Base-by-base conservation (phyloP, 2,329 filamentous ascomycete genomes). In the Leptographium flavum region DNA sequence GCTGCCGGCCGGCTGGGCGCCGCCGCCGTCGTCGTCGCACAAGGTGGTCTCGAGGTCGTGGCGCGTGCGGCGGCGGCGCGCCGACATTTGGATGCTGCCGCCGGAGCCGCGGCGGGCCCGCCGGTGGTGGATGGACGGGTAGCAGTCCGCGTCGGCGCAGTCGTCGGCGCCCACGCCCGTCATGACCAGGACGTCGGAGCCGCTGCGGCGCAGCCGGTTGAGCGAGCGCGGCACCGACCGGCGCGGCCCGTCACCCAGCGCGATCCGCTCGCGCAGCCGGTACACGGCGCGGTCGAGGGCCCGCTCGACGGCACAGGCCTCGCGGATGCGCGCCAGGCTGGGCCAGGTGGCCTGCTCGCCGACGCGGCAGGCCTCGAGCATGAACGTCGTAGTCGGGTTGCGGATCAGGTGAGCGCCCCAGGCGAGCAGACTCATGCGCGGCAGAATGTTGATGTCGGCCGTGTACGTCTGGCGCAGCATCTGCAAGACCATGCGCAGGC, bases 321-420 rank as follows among this genome's bases (percentile, higher is more conserved):
- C 92, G 33, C 84, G 73, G 54, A 96, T 83, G 13, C 87, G 78
- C 50, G 82, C 83, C 10, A 96, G 66, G 58, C 88, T 88, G 0
- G 88, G 87, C 90, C 88, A 96, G 0, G 88, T 94, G 3, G 90
- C 88, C 47, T 80, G 73, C 60, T 95, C 85, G 7, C 90, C 90
- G 23, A 76, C 73, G 7, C 86, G 65, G 55, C 83, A 83, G 9
- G 84, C 81, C 39, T 82, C 73, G 5, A 81, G 61, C 85, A 96
- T 94, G 58, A 94, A 96, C 5, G 88, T 84, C 0, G 78, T 66
- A 0, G 83, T 87, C 1, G 90, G 90, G 47, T 96, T 96, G 50
- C 74, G 81, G 38, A 96, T 68, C 23, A 95, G 79, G 9, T 75
- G 73, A 1, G 83, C 81, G 21, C 50, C 49, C 52, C 52, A 54